phyloP scores from a whole-genome alignment of 441 rosid species.

The Cnidoscolus chayamansa region DNA sequence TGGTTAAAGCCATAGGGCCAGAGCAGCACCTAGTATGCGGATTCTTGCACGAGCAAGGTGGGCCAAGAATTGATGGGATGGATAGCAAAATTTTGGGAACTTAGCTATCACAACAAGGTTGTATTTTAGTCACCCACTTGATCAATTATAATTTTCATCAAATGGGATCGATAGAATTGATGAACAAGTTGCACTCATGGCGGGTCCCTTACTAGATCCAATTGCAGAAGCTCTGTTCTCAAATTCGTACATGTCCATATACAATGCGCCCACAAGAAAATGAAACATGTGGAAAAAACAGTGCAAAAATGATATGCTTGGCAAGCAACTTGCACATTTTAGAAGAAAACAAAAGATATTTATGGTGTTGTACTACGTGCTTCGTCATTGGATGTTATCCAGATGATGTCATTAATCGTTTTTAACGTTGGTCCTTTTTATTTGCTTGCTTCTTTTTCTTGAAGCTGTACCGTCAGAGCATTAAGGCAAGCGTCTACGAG shows the following conservation, averaged over 20 bases:
- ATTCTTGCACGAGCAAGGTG: not conserved
- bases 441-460: not conserved
- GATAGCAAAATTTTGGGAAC: conserved; percentile 2
- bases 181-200: conserved; percentile 10
- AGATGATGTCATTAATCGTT: not conserved
- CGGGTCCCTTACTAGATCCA: not conserved
- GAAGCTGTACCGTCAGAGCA: not conserved
- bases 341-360: not conserved
- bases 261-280: not conserved
- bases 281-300: not conserved
- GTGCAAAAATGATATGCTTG: not conserved
- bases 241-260: conserved; percentile 7
- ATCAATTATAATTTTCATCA: not conserved
- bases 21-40: no score
- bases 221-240: not conserved
- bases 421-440: not conserved
- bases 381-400: not conserved
- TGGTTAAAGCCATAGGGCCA: no score
- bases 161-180: not conserved
- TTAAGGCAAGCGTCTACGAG: not conserved
- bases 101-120: not conserved
- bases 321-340: conserved; percentile 7
- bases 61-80: conserved; percentile 4
- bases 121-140: conserved; percentile 7
- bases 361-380: no score